These are phyloP conservation scores for Helotiales sp. DNA, from an alignment of 2,329 filamentous ascomycete species.

Conservation along the genomic window DNA sequence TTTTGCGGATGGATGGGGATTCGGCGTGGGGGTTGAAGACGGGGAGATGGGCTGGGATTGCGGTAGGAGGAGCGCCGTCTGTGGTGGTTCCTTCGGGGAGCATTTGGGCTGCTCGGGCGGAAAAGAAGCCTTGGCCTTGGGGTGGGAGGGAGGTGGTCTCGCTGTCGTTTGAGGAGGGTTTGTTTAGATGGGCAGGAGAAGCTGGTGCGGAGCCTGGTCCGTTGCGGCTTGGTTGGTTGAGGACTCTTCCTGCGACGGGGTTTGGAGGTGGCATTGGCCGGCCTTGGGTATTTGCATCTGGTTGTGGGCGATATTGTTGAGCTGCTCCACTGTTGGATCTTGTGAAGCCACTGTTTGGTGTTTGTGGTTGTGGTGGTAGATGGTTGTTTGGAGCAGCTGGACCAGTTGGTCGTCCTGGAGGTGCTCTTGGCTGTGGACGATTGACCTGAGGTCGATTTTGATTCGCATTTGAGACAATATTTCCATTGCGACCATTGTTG, in stretches of 20 bases:
- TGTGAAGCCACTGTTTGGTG: constrained; percentile 39
- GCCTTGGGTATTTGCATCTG: constrained; percentile 22
- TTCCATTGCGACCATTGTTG: constrained; percentile 29
- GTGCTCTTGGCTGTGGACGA: constrained; percentile 36
- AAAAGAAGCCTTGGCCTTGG: constrained; percentile 63
- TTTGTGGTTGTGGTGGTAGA: constrained; percentile 38
- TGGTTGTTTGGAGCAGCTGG: constrained; percentile 23
- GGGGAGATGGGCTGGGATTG: constrained; percentile 53
- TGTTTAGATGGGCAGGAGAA: constrained; percentile 34
- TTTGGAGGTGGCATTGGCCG: constrained; percentile 26
- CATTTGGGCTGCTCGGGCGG: constrained; percentile 67
- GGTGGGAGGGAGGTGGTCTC: constrained; percentile 33
- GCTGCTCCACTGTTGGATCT: constrained; percentile 36
- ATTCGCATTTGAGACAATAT: constrained; percentile 30
- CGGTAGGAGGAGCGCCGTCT: constrained; percentile 40
- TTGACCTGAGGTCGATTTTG: constrained; percentile 40
- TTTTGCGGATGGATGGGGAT: constrained; percentile 86
- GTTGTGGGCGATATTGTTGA: constrained; percentile 28
- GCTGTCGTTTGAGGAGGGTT: constrained; percentile 21
- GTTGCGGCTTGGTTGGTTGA: constrained; percentile 43
- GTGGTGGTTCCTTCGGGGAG: constrained; percentile 51
- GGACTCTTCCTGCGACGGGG: constrained; percentile 32
- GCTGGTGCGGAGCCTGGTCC: constrained; percentile 34
- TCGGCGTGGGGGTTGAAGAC: constrained; percentile 76
- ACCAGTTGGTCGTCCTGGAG: constrained; percentile 37